Evolutionary conservation across 225 moss, liverwort and hornwort species (phyloP).

Genomic region (Neckera pumila): DNA sequence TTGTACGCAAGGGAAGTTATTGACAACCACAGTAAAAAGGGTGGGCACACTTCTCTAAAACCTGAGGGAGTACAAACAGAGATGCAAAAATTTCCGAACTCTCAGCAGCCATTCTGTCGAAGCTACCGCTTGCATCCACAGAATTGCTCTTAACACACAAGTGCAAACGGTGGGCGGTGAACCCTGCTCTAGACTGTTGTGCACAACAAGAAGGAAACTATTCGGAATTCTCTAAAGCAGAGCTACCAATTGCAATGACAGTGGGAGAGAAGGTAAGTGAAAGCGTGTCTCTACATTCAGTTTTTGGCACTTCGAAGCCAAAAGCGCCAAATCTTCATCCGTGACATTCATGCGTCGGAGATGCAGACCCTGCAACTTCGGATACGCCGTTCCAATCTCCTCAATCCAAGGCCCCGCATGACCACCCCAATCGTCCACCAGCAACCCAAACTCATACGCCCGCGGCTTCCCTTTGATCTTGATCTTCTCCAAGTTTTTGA

Average conservation of each 20-base stretch:
- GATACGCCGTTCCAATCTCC: conserved; percentile 39
- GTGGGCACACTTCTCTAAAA: neutral
- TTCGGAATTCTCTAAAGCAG: neutral
- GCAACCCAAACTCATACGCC: conserved; percentile 54
- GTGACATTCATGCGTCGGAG: conserved; percentile 69
- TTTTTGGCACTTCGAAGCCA: conserved; percentile 30
- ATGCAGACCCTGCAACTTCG: conserved; percentile 41
- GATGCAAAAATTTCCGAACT: neutral
- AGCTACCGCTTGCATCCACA: neutral
- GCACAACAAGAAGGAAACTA: neutral
- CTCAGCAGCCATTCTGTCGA: neutral
- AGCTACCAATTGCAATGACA: neutral
- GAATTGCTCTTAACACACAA: neutral
- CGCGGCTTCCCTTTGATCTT: conserved; percentile 78
- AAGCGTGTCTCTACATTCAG: conserved; percentile 10
- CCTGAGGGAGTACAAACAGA: neutral
- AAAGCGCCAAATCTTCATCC: conserved; percentile 44
- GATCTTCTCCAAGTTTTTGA: conserved; percentile 38
- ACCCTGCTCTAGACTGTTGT: neutral
- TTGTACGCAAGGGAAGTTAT: neutral
- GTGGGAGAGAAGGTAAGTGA: neutral
- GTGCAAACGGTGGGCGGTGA: neutral
- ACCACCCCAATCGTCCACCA: conserved; percentile 63
- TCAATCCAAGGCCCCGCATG: conserved; percentile 66
- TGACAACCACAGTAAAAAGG: neutral